phyloP scores from a whole-genome alignment of 2,329 filamentous ascomycete genomes.

The Ascochyta clinopodiicola region DNA sequence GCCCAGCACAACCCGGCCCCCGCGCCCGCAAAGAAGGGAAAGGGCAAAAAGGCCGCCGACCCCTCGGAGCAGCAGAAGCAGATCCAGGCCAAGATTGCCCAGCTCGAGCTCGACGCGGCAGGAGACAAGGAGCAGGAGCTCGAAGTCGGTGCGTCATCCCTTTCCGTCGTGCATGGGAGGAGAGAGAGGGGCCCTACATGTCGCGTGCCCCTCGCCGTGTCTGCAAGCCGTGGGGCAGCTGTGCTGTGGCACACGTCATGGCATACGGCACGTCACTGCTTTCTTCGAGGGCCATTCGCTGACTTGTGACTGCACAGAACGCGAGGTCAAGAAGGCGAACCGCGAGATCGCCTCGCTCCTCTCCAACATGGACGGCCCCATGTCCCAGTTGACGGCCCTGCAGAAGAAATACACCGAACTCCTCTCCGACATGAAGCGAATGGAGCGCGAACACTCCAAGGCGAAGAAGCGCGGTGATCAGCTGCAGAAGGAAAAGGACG shows the following conservation, averaged over 20 bases:
- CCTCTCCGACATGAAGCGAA: slow-evolving; percentile 90
- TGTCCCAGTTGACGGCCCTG: slow-evolving; percentile 89
- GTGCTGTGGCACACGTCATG: not conserved
- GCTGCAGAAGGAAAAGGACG: slow-evolving; percentile 95
- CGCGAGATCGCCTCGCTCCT: slow-evolving; percentile 87
- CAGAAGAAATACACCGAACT: slow-evolving; percentile 92
- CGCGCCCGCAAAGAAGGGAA: slow-evolving; percentile 74
- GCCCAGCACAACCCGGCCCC: too few relatives aligned
- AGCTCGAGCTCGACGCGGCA: slow-evolving; percentile 90
- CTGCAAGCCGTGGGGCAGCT: slow-evolving; percentile 4
- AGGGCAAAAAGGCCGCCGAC: slow-evolving; percentile 83
- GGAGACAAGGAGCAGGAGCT: slow-evolving; percentile 94
- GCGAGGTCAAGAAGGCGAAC: slow-evolving; percentile 92
- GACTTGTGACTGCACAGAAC: slow-evolving; percentile 64
- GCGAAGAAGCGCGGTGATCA: slow-evolving; percentile 95
- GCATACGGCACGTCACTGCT: slow-evolving; percentile 2
- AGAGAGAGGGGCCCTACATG: not conserved
- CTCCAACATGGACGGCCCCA: slow-evolving; percentile 84
- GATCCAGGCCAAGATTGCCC: slow-evolving; percentile 90
- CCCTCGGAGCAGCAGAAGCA: slow-evolving; percentile 90
- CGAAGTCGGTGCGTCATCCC: slow-evolving; percentile 75
- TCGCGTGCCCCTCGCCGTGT: slow-evolving; percentile 10
- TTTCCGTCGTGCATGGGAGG: not conserved
- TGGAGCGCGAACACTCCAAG: slow-evolving; percentile 92
- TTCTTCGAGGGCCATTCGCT: slow-evolving; percentile 26